A percentile compares a stretch with the other conserved stretches of the same genome.
These are phyloP conservation scores for Skeletonema costatum DNA, from an alignment of 108 stramenopile species.

Conservation along the genomic window DNA sequence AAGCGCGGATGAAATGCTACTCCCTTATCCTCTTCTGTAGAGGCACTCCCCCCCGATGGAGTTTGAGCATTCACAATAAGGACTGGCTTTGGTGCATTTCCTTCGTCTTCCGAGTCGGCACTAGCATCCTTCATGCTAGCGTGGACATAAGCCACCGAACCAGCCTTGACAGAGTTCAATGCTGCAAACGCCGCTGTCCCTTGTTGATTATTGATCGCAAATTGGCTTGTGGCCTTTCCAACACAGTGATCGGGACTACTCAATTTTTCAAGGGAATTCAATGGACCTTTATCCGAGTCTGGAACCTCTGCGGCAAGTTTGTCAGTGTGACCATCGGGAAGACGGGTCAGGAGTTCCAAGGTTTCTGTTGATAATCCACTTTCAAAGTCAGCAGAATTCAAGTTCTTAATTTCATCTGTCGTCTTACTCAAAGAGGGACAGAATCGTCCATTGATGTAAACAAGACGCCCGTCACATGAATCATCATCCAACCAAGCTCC, in stretches of 20 bases:
- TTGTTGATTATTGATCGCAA: slow-evolving; percentile 90
- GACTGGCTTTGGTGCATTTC: slow-evolving; percentile 50
- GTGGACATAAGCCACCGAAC: slow-evolving; percentile 71
- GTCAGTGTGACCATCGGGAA: slow-evolving; percentile 91
- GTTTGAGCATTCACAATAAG: slow-evolving; percentile 81
- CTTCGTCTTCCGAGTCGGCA: slow-evolving; percentile 7
- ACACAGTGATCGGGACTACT: slow-evolving; percentile 81
- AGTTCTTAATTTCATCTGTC: slow-evolving; percentile 57
- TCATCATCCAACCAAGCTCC: slow-evolving; percentile 85
- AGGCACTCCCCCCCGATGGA: slow-evolving; percentile 54
- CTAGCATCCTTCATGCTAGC: slow-evolving; percentile 27
- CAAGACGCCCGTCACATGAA: slow-evolving; percentile 70
- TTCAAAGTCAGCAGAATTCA: slow-evolving; percentile 49
- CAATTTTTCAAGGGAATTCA: slow-evolving; percentile 66
- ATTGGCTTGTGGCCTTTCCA: slow-evolving; percentile 81
- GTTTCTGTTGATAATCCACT: slow-evolving; percentile 35
- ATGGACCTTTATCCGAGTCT: slow-evolving; percentile 40
- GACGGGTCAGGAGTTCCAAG: slow-evolving; percentile 53
- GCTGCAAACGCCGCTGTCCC: slow-evolving; percentile 92
- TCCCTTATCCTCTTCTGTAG: slow-evolving; percentile 38
- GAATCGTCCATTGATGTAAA: slow-evolving; percentile 86
- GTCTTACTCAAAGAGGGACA: slow-evolving; percentile 72
- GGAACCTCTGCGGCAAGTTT: slow-evolving; percentile 79
- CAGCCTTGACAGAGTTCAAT: slow-evolving; percentile 79
- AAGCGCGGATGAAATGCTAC: slow-evolving; percentile 82